These are phyloP conservation scores for Apophysomyces variabilis DNA, from an alignment of 371 early-diverging fungal genomes.

Conservation along the genomic window DNA sequence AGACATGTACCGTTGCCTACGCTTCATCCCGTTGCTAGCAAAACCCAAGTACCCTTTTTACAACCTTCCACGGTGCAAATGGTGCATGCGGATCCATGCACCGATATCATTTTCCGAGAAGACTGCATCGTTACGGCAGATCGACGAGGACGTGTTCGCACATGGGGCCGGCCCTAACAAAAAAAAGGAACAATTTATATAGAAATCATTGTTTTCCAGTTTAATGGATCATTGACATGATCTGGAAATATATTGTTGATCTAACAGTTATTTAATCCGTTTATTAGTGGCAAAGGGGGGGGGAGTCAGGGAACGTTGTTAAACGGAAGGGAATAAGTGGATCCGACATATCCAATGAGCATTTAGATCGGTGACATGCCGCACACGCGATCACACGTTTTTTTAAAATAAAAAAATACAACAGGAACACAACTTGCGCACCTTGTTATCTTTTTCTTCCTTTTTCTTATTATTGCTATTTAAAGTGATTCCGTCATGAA, in stretches of 20 bases:
- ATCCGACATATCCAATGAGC: constrained; percentile 4
- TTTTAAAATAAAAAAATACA: not conserved
- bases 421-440: not conserved
- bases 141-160: constrained; percentile 77
- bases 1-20: constrained; percentile 36
- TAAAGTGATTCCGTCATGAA: not conserved
- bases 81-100: constrained; percentile 77
- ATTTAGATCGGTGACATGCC: not conserved
- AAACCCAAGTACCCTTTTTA: constrained; percentile 76
- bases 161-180: constrained; percentile 66
- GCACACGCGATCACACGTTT: not conserved
- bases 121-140: constrained; percentile 84
- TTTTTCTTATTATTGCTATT: constrained; percentile 1
- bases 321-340: constrained; percentile 4
- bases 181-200: not conserved
- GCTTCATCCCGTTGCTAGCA: constrained; percentile 67
- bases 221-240: not conserved
- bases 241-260: too few species aligned
- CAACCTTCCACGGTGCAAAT: constrained; percentile 76
- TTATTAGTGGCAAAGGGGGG: not conserved
- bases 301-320: not conserved
- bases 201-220: not conserved
- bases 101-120: constrained; percentile 71
- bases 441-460: not conserved
- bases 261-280: too few species aligned